Evolutionary conservation across 2,329 filamentous ascomycete species (phyloP), one percentile per base, ranked within the genome.

Genomic region (Grosmannia serpens): DNA sequence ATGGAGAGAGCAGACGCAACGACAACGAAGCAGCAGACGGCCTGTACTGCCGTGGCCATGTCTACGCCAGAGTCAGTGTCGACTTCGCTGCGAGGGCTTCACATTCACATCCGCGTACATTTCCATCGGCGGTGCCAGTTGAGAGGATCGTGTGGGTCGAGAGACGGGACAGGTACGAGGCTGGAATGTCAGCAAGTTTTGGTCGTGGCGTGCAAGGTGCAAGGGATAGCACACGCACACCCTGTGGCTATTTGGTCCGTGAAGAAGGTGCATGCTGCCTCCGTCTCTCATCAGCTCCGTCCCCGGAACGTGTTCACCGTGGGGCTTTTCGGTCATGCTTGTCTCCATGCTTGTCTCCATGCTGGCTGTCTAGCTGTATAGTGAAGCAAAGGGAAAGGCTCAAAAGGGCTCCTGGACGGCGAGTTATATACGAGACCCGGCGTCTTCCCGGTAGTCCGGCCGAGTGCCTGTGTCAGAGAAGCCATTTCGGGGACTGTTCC

Each of bases 1-100:
- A 54, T 83, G 55, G 62, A 83, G 83, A 0, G 71, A 73, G 61
- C 78, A 62, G 65, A 82, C 79, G 59, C 53, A 5, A 60, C 55
- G 29, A 35, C 50, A 1, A 33, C 24, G 20, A 69, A 66, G 63
- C 70, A 70, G 49, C 71, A 67, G 46, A 66, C 62, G 8, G 70
- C 69, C 60, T 72, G 60, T 13, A 70, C 69, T 54, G 70, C 64
- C 57, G 71, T 69, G 51, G 69, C 67, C 47, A 72, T 65, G 17
- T 44, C 38, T 44, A 20, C 11, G 38, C 38, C 17, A 44, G 6
- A 44, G 38, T 44, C 17, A 44, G 38, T 44, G 3, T 44, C 10
- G 69, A 67, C 46, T 68, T 70, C 59, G n/a, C n/a, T n/a, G 71
- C 59, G 62, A 71, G 68, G 62, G 64, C 66, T 59, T 69, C 65